Conservation (phyloP, 2,329 filamentous ascomycete species). For the Thielaviopsis ethacetica region DNA sequence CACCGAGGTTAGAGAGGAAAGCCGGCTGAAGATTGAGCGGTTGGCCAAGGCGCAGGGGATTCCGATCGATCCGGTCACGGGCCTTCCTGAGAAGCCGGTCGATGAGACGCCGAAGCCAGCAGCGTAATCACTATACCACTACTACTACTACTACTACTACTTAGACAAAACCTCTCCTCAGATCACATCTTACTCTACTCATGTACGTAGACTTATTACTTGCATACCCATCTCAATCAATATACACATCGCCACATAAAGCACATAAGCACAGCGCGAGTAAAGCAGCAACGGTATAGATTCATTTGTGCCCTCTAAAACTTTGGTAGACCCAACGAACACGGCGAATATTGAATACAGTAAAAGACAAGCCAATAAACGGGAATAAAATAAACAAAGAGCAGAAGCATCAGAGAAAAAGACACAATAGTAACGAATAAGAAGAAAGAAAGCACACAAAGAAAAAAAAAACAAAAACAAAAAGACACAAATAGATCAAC, state of each 20-base stretch:
- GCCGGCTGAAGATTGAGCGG: conserved; percentile 15
- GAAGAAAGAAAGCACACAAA: neutral
- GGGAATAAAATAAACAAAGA: conserved; percentile 5
- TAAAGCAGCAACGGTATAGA: neutral
- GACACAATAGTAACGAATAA: neutral
- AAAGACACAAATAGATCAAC: neutral
- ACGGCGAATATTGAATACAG: neutral
- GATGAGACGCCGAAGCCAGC: neutral
- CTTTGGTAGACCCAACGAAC: neutral
- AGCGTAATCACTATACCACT: too few species aligned
- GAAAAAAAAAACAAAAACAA: neutral
- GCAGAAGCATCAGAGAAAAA: neutral
- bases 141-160: too few species aligned
- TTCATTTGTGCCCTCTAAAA: neutral
- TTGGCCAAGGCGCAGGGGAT: conserved; percentile 9
- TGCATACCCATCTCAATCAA: neutral
- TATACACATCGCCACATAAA: neutral
- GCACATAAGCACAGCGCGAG: too few species aligned
- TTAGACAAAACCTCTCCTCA: neutral
- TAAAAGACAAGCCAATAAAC: neutral
- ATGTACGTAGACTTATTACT: neutral
- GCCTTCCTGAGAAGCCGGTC: conserved; percentile 1
- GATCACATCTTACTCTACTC: neutral
- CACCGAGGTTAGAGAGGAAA: conserved; percentile 37
- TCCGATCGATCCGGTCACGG: conserved; percentile 7